These are phyloP conservation scores for Tulasnella calospora DNA, from an alignment of 768 basidiomycete genomes.

Conservation along the genomic window DNA sequence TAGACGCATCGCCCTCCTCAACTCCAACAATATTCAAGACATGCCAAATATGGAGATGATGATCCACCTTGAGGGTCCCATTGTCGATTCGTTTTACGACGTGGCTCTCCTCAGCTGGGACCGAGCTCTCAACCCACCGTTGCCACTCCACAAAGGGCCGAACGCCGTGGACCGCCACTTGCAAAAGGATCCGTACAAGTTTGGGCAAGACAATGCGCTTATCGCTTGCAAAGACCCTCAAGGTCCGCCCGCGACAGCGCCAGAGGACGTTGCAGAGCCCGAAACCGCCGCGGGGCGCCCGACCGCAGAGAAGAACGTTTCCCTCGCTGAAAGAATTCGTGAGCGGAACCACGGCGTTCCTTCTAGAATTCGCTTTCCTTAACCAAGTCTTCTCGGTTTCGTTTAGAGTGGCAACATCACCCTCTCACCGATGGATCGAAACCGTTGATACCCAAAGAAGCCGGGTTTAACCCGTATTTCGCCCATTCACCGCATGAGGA, in stretches of 20 bases:
- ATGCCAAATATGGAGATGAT: constrained; percentile 55
- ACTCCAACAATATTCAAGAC: constrained; percentile 64
- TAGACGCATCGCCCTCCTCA: constrained; percentile 58
- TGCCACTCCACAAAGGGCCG: not conserved
- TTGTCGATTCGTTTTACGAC: constrained; percentile 67
- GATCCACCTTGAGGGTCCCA: constrained; percentile 63
- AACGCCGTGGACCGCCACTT: constrained; percentile 1
- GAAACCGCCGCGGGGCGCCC: not conserved
- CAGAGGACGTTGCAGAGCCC: not conserved
- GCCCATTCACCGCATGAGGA: constrained; percentile 53
- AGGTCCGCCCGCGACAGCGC: not conserved
- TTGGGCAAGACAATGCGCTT: constrained; percentile 42
- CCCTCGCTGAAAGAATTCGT: not conserved
- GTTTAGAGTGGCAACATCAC: not conserved
- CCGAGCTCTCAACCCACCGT: constrained; percentile 44
- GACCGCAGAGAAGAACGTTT: not conserved
- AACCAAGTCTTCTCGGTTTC: not conserved
- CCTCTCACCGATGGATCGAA: not conserved
- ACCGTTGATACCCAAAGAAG: constrained; percentile 30
- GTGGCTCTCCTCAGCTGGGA: constrained; percentile 60
- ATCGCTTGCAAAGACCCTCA: constrained; percentile 32
- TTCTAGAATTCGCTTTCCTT: not conserved
- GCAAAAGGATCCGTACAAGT: constrained; percentile 39
- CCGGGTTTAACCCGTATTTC: constrained; percentile 59
- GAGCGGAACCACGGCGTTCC: not conserved